Base-by-base conservation (phyloP, 2,329 filamentous ascomycete genomes). In the Fusarium sp. region DNA sequence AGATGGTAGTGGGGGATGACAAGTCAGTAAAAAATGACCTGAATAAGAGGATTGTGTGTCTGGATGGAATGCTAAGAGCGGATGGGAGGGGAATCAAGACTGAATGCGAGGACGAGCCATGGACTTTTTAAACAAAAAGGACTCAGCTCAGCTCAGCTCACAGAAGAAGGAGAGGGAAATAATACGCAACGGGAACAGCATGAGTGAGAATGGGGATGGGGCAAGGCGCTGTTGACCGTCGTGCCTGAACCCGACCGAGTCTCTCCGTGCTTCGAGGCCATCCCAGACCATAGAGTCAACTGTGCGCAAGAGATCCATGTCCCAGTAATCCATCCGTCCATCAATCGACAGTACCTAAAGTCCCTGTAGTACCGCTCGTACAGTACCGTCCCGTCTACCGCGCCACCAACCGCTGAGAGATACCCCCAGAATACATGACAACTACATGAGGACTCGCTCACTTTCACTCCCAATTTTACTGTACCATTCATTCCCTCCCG, bases 121-220 rank as follows among this genome's bases (percentile, higher is more conserved):
- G 69, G 72, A 70, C 72, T 70, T 74, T 74, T 70, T 74, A 74
- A 75, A 70, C 29, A 13, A 69, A 22, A 58, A 18, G n/a, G 45
- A 65, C 27, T 27, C 52, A 50, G 27, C n/a, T 31, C 22, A 47
- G 42, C 42, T 40, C n/a, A 40, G 33, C 6, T 14, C 27, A 29
- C 8, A 9, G 29, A 31, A 38, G 31, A 50, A 16, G 9, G 14
- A 56, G 20, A 68, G 36, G 36, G 14, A 58, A 58, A 69, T 65
- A 57, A 74, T 68, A 47, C 42, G 38, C 66, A 40, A 54, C 60
- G 36, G 18, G 18, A 20, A 45, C 52, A 56, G 59, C 58, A 72
- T 56, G 62, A 62, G 66, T 60, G 64, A 40, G 69, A 74, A 47
- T 69, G 38, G 68, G 64, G 68, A 47, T 69, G 38, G 68, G 64